Percentiles rank a stretch among this genome's conserved stretches.
phyloP scores from a whole-genome alignment of 78 protist species.

The Dictyostelium capitatum region DNA sequence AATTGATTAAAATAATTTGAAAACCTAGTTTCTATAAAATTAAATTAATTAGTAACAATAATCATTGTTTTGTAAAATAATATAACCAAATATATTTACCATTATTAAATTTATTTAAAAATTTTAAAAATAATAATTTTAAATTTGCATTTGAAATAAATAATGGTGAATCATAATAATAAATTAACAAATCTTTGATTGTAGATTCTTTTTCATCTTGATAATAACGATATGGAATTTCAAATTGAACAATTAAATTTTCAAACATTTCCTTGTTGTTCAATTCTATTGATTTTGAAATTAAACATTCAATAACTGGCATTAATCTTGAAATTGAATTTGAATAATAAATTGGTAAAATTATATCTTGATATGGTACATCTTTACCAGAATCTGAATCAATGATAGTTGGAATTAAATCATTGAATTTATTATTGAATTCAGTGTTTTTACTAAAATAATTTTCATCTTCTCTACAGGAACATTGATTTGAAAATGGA shows the following conservation, averaged over 20 bases:
- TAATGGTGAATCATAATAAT: constrained; percentile 16
- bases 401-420: neutral
- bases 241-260: neutral
- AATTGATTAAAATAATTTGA: neutral
- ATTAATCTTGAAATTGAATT: constrained; percentile 15
- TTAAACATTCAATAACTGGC: neutral
- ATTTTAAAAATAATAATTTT: constrained; percentile 10
- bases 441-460: constrained; percentile 20
- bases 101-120: neutral
- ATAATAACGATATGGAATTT: neutral
- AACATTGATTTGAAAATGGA: neutral
- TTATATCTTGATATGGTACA: neutral
- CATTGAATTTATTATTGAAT: constrained; percentile 7
- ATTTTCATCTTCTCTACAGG: constrained; percentile 9
- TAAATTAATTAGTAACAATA: neutral
- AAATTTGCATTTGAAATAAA: neutral
- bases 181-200: neutral
- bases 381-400: neutral
- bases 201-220: constrained; percentile 19
- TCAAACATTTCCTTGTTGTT: neutral
- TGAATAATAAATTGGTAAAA: constrained; percentile 14
- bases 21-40: neutral
- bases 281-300: neutral
- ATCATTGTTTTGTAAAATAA: neutral
- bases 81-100: neutral